Base-by-base conservation (phyloP, 2,329 filamentous ascomycete genomes). In the Dryadomyces sulphureus region DNA sequence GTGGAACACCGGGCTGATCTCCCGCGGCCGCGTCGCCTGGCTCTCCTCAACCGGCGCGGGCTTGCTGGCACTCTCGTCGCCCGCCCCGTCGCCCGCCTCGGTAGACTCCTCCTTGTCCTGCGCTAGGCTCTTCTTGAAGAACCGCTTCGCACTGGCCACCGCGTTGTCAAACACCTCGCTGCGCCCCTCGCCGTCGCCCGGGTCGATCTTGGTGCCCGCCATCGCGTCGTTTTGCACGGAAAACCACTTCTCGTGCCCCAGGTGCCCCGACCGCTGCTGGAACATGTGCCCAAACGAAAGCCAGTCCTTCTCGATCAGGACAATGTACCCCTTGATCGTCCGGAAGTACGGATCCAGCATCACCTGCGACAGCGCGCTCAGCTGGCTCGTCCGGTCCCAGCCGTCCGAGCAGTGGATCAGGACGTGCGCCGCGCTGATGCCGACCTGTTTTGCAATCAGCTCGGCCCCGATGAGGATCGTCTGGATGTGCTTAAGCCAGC, bases 201-300 rank as follows among this genome's bases (percentile, higher is more conserved):
- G 73, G 43, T 78, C 72, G 38, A 82, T 73, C 36, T 70, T 71
- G 16, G 72, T 67, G 17, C 77, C 83, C 54, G 65, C 84, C 69
- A 70, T 81, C 64, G 64, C 73, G 61, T 96, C 90, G 55, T 83
- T 89, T 59, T 95, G 86, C 22, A 86, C 76, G 17, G 77, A 72
- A 58, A 98, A 98, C 88, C 89, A 96, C 57, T 93, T 94, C 53
- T 96, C 90, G 53, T 85, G 85, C 57, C 80, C 87, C 46, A 96
- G 65, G 54, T 84, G 84, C 3, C 92, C 92, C 14, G 85, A 85
- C n/a, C 92, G 80, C 56, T 94, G 79, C 46, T 88, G 79, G 64
- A 98, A 98, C 81, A 94, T 95, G 63, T 98, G 90, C 2, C 92
- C 92, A 64, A 95, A 98, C 0, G 90, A 92, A 12, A 98, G 66